Percentiles rank a stretch among this genome's conserved stretches.
phyloP scores from a whole-genome alignment of 2,329 filamentous ascomycete species.

The Aspergillus calidoustus region DNA sequence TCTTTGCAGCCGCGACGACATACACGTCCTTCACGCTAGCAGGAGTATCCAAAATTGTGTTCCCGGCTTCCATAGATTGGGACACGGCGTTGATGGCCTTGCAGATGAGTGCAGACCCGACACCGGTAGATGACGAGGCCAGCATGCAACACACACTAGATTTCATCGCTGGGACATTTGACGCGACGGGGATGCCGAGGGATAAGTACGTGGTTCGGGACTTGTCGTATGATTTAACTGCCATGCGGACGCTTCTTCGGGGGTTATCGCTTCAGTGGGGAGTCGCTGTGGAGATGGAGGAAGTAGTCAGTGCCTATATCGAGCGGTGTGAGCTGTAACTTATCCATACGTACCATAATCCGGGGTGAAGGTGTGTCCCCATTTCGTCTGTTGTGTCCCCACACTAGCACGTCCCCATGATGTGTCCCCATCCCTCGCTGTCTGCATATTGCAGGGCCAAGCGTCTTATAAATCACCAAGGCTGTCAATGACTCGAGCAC shows the following conservation, averaged over 20 bases:
- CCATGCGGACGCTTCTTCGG: conserved; percentile 14
- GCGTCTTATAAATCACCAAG: no score
- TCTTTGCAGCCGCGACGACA: conserved; percentile 19
- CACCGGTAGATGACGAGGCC: neutral
- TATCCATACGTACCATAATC: neutral
- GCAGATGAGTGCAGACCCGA: neutral
- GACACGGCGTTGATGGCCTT: neutral
- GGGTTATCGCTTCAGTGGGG: conserved; percentile 17
- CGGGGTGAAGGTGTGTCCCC: neutral
- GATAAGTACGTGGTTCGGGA: conserved; percentile 9
- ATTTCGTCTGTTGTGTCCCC: neutral
- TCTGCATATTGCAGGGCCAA: no score
- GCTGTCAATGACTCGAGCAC: no score
- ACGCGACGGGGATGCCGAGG: neutral
- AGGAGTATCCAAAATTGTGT: neutral
- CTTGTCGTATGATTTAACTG: conserved; percentile 15
- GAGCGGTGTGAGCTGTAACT: conserved; percentile 13
- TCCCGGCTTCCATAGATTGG: conserved; percentile 3
- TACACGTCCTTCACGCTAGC: conserved; percentile 12
- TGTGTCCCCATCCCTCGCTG: neutral
- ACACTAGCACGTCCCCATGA: neutral
- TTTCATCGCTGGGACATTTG: conserved; percentile 5
- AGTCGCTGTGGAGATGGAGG: conserved; percentile 19
- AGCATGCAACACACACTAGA: neutral
- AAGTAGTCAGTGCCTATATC: conserved; percentile 18